These are phyloP conservation scores for Lactifluus rugatus DNA, from an alignment of 768 basidiomycete species.

Conservation along the genomic window DNA sequence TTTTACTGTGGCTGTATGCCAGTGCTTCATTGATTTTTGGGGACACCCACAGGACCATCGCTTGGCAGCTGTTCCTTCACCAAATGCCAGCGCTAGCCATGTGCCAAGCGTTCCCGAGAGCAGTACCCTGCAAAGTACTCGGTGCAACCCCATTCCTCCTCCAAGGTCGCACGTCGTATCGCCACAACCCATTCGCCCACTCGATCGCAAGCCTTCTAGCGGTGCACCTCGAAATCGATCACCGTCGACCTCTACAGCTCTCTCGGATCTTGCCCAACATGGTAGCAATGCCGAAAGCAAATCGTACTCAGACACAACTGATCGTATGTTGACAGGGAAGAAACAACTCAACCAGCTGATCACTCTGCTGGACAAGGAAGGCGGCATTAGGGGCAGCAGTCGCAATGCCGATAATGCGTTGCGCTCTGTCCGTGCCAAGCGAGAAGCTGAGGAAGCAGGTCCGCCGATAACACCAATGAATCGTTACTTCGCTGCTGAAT, in stretches of 20 bases:
- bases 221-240: constrained; percentile 60
- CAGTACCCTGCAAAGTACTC: constrained; percentile 30
- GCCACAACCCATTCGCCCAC: constrained; percentile 65
- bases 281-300: constrained; percentile 32
- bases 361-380: constrained; percentile 67
- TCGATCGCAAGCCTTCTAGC: constrained; percentile 65
- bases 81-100: constrained; percentile 28
- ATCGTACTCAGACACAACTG: background rate
- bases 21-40: background rate
- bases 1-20: background rate
- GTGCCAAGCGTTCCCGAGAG: constrained; percentile 25
- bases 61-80: constrained; percentile 34
- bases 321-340: constrained; percentile 45
- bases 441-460: constrained; percentile 91
- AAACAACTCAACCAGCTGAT: constrained; percentile 80
- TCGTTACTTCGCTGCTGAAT: constrained; percentile 1
- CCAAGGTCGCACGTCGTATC: constrained; percentile 50
- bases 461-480: constrained; percentile 17
- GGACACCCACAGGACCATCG: constrained; percentile 50
- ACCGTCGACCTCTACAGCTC: constrained; percentile 70
- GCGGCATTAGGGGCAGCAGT: constrained; percentile 45
- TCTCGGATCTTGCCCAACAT: constrained; percentile 84
- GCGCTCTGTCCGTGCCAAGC: constrained; percentile 69
- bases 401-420: constrained; percentile 56
- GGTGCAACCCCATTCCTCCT: constrained; percentile 37